Evolutionary conservation across 2,329 filamentous ascomycete species (phyloP).

Genomic region (Penicillium psychrosexuale): DNA sequence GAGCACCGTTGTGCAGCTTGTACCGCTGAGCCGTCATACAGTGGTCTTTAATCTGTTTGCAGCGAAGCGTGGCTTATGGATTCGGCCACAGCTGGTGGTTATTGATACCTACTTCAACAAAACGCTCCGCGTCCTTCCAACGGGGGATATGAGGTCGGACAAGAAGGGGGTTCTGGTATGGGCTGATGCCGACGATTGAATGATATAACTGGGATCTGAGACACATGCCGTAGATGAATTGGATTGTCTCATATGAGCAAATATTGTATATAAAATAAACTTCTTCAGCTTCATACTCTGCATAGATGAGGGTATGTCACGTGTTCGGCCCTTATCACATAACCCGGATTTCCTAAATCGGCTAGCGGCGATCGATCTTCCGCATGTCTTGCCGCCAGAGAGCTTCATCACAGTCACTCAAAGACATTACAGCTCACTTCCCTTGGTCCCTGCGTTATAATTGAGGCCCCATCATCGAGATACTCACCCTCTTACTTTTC

Average conservation of each 20-base stretch:
- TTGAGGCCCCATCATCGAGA: background rate
- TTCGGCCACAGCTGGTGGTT: slow-evolving; percentile 70
- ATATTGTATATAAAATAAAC: background rate
- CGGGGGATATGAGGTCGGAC: slow-evolving; percentile 61
- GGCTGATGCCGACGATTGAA: slow-evolving; percentile 42
- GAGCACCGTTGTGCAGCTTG: slow-evolving; percentile 71
- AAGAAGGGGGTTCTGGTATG: slow-evolving; percentile 51
- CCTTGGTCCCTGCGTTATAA: background rate
- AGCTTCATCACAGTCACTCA: slow-evolving; percentile 22
- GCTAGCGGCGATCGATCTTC: slow-evolving; percentile 24
- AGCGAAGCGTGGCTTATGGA: slow-evolving; percentile 61
- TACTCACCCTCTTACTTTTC: background rate
- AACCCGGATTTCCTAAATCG: slow-evolving; percentile 10
- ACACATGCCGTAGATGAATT: slow-evolving; percentile 3
- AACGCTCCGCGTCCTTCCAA: slow-evolving; percentile 74
- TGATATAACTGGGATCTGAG: background rate
- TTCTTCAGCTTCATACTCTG: background rate
- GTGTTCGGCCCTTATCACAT: slow-evolving; percentile 25
- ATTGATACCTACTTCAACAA: slow-evolving; percentile 93
- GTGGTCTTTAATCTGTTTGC: slow-evolving; percentile 74
- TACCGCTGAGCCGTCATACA: slow-evolving; percentile 73
- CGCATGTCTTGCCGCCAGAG: slow-evolving; percentile 22
- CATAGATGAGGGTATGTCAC: slow-evolving; percentile 13
- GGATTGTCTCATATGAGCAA: background rate
- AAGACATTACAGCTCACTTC: slow-evolving; percentile 1